These are phyloP conservation scores for Aspergillus ellipticus DNA, from an alignment of 495 filamentous ascomycete genomes.

Conservation along the genomic window DNA sequence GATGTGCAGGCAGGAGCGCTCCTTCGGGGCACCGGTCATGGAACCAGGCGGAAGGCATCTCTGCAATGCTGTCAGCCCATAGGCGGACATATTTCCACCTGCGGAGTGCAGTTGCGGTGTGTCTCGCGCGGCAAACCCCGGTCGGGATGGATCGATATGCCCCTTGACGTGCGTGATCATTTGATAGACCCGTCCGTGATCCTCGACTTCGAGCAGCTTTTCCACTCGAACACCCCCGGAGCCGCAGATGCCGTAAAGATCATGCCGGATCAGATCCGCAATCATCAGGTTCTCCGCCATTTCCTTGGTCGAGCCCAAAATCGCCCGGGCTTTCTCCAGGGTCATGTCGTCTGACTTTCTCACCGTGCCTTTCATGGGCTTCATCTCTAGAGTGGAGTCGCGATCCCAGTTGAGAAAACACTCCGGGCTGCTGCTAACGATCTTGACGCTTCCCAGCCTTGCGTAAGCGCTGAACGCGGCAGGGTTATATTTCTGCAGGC, in stretches of 20 bases:
- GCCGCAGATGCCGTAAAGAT: constrained; percentile 77
- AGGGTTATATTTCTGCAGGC: constrained; percentile 68
- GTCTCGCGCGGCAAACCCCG: constrained; percentile 33
- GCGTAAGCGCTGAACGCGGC: constrained; percentile 85
- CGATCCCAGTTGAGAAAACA: constrained; percentile 77
- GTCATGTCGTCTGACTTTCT: constrained; percentile 64
- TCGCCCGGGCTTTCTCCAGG: constrained; percentile 59
- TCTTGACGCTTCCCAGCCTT: constrained; percentile 61
- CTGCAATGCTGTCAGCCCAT: constrained; percentile 73
- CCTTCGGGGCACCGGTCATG: constrained; percentile 96
- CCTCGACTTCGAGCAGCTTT: constrained; percentile 79
- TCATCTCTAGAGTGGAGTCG: constrained; percentile 43
- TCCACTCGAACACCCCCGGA: constrained; percentile 60
- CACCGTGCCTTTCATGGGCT: constrained; percentile 94
- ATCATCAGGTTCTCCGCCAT: constrained; percentile 98
- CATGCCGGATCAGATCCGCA: constrained; percentile 88
- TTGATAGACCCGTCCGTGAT: constrained; percentile 83
- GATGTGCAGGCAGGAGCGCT: constrained; percentile 80
- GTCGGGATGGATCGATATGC: constrained; percentile 38
- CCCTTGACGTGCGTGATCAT: constrained; percentile 87
- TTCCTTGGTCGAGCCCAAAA: constrained; percentile 79
- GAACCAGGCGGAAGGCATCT: constrained; percentile 78
- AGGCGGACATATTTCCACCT: constrained; percentile 41
- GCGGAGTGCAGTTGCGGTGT: constrained; percentile 32
- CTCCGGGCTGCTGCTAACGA: constrained; percentile 86